phyloP scores from a whole-genome alignment of 495 filamentous ascomycete species.

The Podospora appendiculata region DNA sequence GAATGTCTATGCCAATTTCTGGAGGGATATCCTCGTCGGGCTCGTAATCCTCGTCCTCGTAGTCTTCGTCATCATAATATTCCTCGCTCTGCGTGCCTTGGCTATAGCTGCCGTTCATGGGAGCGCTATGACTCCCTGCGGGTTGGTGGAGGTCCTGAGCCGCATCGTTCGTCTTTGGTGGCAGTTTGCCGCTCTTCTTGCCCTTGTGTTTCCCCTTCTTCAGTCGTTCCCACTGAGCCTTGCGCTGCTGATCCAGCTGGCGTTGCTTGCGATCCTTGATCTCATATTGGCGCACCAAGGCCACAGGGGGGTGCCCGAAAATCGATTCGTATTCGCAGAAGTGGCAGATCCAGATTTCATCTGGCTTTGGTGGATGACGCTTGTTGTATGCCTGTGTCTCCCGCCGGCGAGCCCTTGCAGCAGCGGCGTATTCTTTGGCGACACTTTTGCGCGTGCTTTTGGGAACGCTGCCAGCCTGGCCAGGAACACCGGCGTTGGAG shows the following conservation, averaged over 20 bases:
- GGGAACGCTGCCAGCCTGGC: slow-evolving; percentile 1
- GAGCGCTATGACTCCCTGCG: slow-evolving; percentile 14
- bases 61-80: slow-evolving; percentile 32
- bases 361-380: slow-evolving; percentile 62
- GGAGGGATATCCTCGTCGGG: slow-evolving; percentile 21
- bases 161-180: slow-evolving; percentile 49
- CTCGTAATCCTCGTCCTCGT: slow-evolving; percentile 27
- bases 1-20: slow-evolving; percentile 13
- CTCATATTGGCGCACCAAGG: slow-evolving; percentile 86
- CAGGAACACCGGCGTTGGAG: background rate
- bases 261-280: slow-evolving; percentile 85
- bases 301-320: slow-evolving; percentile 73
- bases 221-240: slow-evolving; percentile 81
- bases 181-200: slow-evolving; percentile 56
- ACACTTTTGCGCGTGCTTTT: slow-evolving; percentile 14
- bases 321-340: slow-evolving; percentile 87
- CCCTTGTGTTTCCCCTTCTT: slow-evolving; percentile 90
- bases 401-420: slow-evolving; percentile 31
- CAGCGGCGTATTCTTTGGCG: slow-evolving; percentile 13
- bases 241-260: slow-evolving; percentile 72
- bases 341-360: slow-evolving; percentile 91
- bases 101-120: slow-evolving; percentile 21
- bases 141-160: slow-evolving; percentile 15
- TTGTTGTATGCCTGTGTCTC: slow-evolving; percentile 52
- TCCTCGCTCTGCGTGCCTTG: slow-evolving; percentile 22